Evolutionary conservation across 495 filamentous ascomycete genomes (phyloP), one percentile per base, ranked within the genome.

Genomic region (Neurospora discreta): DNA sequence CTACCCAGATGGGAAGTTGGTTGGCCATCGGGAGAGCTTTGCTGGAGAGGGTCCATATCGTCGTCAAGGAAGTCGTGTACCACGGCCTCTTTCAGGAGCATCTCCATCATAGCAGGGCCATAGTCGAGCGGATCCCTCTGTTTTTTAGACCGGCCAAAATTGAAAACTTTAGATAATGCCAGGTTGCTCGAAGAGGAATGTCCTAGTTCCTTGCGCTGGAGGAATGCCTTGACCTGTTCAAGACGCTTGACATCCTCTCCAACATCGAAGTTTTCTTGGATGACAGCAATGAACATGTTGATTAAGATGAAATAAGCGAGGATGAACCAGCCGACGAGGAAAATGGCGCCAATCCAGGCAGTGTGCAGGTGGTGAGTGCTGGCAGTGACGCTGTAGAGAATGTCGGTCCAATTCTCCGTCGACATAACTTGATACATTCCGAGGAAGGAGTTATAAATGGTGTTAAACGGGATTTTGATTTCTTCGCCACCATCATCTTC

Each of bases 211-310:
- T 94, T 95, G 72, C 93, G 91, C 76, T 97, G 92, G 58, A 99
- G 81, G 76, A 99, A 98, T 7, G 94, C 90, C 76, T 92, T 92
- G 69, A 99, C 93, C 82, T 99, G 95, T 76, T 98, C 92, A 71
- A 97, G 84, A 36, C 95, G 94, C 80, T 99, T 99, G 81, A 98
- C 93, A 77, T 99, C 96, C 80, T 99, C 95, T 9, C 93, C 94
- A n/a, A 99, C 93, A 81, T 99, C 95, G 78, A 99, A 99, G 78
- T 97, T 99, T 79, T 99, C 95, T 80, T 99, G 95, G 72, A 99
- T 98, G 82, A 99, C 95, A 82, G 95, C 95, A 92, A 99, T 99
- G 83, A 99, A 99, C 95, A 99, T 99, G 78, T 97, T 99, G 84
- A 99, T 84, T 65, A 98, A 87, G 83, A 99, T 97, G 78, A 98